A percentile compares a stretch with the other conserved stretches of the same genome.
Conservation (phyloP, 2,329 filamentous ascomycete genomes). For the Alternaria hordeiaustralica region DNA sequence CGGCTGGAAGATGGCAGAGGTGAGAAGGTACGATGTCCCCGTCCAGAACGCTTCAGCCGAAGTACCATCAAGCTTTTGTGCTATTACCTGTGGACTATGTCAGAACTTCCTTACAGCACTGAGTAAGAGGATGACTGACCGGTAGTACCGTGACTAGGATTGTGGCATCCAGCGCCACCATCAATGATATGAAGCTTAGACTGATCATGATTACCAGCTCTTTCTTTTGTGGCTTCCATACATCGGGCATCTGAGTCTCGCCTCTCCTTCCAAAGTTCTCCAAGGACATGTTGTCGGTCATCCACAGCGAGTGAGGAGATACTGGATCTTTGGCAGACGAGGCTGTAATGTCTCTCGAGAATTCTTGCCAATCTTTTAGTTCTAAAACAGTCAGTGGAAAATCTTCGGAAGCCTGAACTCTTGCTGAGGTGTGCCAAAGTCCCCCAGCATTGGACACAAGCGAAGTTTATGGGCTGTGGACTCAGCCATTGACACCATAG, state of each 20-base stretch:
- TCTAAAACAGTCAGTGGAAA: not conserved
- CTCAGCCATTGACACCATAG: not conserved
- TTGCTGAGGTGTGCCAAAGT: not conserved
- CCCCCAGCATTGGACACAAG: not conserved
- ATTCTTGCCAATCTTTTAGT: not conserved
- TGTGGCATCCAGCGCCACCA: slow-evolving; percentile 42
- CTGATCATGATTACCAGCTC: slow-evolving; percentile 37
- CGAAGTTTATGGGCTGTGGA: not conserved
- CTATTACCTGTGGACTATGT: slow-evolving; percentile 25
- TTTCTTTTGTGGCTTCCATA: slow-evolving; percentile 22
- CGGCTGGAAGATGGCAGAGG: slow-evolving; percentile 67
- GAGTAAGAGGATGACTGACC: slow-evolving; percentile 14
- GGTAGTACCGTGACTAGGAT: slow-evolving; percentile 38
- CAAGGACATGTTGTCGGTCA: not conserved
- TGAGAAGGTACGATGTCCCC: slow-evolving; percentile 72
- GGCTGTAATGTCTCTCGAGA: not conserved
- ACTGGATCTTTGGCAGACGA: not conserved
- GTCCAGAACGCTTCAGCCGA: slow-evolving; percentile 69
- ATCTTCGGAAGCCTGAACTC: not conserved
- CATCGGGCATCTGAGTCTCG: not conserved
- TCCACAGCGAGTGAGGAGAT: slow-evolving; percentile 1
- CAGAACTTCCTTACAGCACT: not conserved
- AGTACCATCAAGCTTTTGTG: slow-evolving; percentile 29
- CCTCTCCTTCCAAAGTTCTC: slow-evolving; percentile 20
- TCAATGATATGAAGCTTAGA: slow-evolving; percentile 34